These are phyloP conservation scores for Plasmodium blacklocki DNA, from an alignment of 169 alveolate genomes.

Conservation along the genomic window DNA sequence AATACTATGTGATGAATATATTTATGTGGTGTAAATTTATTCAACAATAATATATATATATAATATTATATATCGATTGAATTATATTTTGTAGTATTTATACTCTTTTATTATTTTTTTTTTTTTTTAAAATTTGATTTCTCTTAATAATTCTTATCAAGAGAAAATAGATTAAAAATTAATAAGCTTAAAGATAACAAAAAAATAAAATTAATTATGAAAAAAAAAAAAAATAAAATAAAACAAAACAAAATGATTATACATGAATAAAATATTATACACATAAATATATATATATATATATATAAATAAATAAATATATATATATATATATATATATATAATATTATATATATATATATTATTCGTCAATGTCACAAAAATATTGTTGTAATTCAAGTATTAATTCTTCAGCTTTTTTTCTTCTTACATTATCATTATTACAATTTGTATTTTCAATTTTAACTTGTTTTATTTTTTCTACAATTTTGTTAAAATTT, in stretches of 20 bases:
- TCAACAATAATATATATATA: too few species aligned
- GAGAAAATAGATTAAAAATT: background rate
- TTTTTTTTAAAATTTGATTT: background rate
- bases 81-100: too few species aligned
- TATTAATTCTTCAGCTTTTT: slow-evolving; percentile 53
- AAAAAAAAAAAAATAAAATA: slow-evolving; percentile 7
- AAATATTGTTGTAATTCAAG: slow-evolving; percentile 63
- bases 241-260: background rate
- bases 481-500: slow-evolving; percentile 59
- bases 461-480: slow-evolving; percentile 64
- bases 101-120: background rate
- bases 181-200: background rate
- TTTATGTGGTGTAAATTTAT: too few species aligned
- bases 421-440: slow-evolving; percentile 34
- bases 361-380: slow-evolving; percentile 55
- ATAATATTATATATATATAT: background rate
- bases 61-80: too few species aligned
- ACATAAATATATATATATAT: background rate
- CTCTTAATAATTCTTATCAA: background rate
- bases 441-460: slow-evolving; percentile 53
- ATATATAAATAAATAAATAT: background rate
- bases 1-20: too few species aligned
- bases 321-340: background rate
- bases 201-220: background rate
- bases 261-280: background rate